Percentiles rank a stretch among this genome's conserved stretches.
phyloP scores from a whole-genome alignment of 352 stramenopile genomes.

The Pythium plurisporium region DNA sequence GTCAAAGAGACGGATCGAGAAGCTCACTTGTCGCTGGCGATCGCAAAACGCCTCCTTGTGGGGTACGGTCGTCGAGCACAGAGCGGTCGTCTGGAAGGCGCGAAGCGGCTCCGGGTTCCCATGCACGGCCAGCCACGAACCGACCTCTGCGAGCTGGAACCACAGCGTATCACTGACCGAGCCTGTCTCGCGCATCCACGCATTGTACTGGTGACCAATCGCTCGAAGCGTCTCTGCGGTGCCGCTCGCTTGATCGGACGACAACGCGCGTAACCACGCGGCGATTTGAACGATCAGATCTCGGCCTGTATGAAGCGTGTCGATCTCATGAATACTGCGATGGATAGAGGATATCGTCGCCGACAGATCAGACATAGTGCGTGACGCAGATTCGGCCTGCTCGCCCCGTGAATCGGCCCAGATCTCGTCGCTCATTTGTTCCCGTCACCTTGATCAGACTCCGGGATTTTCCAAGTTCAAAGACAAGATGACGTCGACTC shows the following conservation, averaged over 20 bases:
- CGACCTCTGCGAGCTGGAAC: conserved; percentile 14
- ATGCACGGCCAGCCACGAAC: conserved; percentile 6
- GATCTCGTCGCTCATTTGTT: conserved; percentile 11
- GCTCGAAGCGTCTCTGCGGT: not conserved
- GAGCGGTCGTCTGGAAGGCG: not conserved
- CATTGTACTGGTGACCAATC: not conserved
- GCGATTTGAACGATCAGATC: not conserved
- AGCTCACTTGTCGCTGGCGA: conserved; percentile 6
- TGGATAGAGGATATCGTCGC: not conserved
- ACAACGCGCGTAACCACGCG: not conserved
- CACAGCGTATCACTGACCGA: conserved; percentile 7
- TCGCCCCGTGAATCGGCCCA: conserved; percentile 5
- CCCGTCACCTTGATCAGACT: not conserved
- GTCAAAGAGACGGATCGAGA: not conserved
- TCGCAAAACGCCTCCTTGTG: conserved; percentile 10
- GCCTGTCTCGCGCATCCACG: not conserved
- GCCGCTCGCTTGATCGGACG: not conserved
- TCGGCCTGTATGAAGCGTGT: not conserved
- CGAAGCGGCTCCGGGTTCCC: not conserved
- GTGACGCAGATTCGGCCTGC: not conserved
- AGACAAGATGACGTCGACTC: not conserved
- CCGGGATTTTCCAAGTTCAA: not conserved
- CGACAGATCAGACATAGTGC: not conserved
- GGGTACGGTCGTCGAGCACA: not conserved
- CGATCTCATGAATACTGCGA: conserved; percentile 1